Conservation (phyloP, 73 alveolate species). For the Paraurostyla sp. region DNA sequence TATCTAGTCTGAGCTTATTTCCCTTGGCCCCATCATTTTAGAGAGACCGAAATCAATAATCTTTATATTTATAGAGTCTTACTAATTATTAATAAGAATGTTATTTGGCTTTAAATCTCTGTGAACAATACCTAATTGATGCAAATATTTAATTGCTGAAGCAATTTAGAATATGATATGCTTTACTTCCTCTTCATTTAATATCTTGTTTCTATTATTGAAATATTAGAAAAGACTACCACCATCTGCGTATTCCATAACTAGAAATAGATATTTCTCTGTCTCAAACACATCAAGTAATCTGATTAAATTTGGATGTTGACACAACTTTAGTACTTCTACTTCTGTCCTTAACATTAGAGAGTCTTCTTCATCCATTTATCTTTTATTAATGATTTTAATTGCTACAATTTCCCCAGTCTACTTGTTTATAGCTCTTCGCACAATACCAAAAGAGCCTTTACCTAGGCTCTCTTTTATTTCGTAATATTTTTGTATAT, state of each 20-base stretch:
- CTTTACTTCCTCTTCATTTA: background rate
- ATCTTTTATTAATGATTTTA: too few species aligned
- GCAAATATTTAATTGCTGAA: background rate
- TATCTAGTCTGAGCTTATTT: background rate
- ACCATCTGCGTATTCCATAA: background rate
- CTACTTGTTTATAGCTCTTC: too few species aligned
- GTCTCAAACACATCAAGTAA: background rate
- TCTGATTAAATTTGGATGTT: background rate
- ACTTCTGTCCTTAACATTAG: too few species aligned
- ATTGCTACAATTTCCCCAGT: too few species aligned
- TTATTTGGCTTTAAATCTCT: background rate
- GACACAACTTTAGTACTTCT: background rate
- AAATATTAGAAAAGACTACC: background rate
- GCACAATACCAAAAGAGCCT: too few species aligned
- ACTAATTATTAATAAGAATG: too few species aligned
- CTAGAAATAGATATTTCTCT: background rate
- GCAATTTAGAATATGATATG: background rate
- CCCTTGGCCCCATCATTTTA: background rate
- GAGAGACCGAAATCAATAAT: background rate
- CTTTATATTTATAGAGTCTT: background rate
- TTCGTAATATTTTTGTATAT: too few species aligned
- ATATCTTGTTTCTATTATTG: too few species aligned
- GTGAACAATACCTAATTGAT: background rate
- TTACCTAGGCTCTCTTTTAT: too few species aligned
- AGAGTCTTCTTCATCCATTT: too few species aligned